Percentiles rank a stretch among this genome's conserved stretches.
phyloP scores from a whole-genome alignment of 495 filamentous ascomycete genomes.

The Mycothermus thermophilus region DNA sequence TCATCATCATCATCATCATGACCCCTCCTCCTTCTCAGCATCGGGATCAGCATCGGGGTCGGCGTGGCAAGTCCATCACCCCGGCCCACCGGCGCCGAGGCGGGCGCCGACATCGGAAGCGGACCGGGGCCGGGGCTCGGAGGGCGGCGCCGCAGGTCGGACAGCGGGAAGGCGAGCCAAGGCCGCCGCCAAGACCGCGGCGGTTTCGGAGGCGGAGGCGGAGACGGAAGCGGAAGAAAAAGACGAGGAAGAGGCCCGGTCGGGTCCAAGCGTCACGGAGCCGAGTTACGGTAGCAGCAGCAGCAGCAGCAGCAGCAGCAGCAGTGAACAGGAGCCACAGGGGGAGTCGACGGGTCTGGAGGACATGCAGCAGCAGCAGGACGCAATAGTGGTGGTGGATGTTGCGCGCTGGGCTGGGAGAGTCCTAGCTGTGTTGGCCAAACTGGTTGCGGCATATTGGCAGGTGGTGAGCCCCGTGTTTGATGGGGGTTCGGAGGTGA shows the following conservation, averaged over 20 bases:
- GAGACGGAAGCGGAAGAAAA: neutral
- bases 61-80: neutral
- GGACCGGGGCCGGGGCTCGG: neutral
- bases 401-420: neutral
- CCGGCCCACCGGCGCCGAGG: too few relatives aligned
- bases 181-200: slow-evolving; percentile 3
- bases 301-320: neutral
- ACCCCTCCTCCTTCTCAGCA: too few relatives aligned
- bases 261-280: neutral
- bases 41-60: neutral
- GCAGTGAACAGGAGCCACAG: neutral
- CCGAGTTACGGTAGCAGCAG: too few relatives aligned
- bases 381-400: neutral
- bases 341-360: neutral
- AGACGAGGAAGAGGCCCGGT: neutral
- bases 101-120: slow-evolving; percentile 3
- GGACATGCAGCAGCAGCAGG: too few relatives aligned
- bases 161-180: slow-evolving; percentile 3
- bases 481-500: slow-evolving; percentile 14
- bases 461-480: slow-evolving; percentile 17
- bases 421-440: slow-evolving; percentile 4
- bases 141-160: neutral
- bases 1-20: too few relatives aligned
- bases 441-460: slow-evolving; percentile 16
- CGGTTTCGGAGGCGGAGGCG: neutral